Percentiles rank a stretch among this genome's conserved stretches.
Evolutionary conservation across 805 yeast genomes (phyloP).

Genomic region (Yamadazyma phyllophila): DNA sequence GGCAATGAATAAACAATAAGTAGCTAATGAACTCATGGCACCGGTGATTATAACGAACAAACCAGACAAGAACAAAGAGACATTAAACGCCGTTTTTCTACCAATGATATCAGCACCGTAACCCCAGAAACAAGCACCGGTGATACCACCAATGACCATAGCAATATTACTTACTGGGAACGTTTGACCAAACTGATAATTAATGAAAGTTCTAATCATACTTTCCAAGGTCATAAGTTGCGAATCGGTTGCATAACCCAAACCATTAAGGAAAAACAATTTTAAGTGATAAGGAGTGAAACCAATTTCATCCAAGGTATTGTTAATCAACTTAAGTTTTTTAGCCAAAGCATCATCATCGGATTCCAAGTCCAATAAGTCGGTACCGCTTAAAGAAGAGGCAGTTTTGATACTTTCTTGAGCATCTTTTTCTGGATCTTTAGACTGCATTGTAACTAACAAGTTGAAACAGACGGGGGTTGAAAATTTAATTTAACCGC

Average conservation of each 20-base stretch:
- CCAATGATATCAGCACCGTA: constrained; percentile 56
- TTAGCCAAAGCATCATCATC: constrained; percentile 34
- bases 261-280: constrained; percentile 33
- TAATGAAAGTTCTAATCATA: constrained; percentile 23
- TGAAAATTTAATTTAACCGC: background rate
- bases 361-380: constrained; percentile 20
- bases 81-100: constrained; percentile 50
- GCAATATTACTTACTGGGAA: constrained; percentile 27
- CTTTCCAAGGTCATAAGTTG: constrained; percentile 24
- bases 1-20: constrained; percentile 49
- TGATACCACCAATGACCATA: constrained; percentile 42
- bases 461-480: background rate
- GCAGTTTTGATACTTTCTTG: constrained; percentile 11
- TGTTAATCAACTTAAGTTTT: constrained; percentile 47
- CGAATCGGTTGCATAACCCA: constrained; percentile 38
- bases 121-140: constrained; percentile 59
- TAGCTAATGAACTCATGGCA: constrained; percentile 48
- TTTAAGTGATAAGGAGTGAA: constrained; percentile 34
- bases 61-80: constrained; percentile 47
- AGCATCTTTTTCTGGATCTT: constrained; percentile 9
- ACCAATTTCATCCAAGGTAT: constrained; percentile 61
- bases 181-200: constrained; percentile 25
- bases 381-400: constrained; percentile 13
- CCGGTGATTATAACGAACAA: constrained; percentile 54
- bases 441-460: background rate